Percentiles rank a stretch among this genome's conserved stretches.
These are phyloP conservation scores for Voacanga thouarsii DNA, from an alignment of 257 asterid species.

Conservation along the genomic window DNA sequence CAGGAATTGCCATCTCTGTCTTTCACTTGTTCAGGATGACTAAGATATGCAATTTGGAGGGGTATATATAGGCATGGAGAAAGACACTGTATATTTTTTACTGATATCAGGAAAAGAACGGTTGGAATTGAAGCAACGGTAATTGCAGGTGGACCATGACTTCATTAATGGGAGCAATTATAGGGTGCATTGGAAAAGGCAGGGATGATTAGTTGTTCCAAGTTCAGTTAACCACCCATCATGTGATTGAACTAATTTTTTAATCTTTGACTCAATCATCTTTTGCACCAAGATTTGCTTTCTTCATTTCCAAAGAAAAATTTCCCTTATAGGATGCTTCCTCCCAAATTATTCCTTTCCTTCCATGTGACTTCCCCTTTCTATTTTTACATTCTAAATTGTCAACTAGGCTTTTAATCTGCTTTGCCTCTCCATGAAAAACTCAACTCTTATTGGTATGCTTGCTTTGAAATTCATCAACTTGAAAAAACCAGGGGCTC, in stretches of 20 bases:
- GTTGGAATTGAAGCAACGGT: constrained; percentile 28
- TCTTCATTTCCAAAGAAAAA: constrained; percentile 6
- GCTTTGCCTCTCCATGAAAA: constrained; percentile 2
- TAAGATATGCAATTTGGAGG: constrained; percentile 17
- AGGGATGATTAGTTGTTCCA: constrained; percentile 37
- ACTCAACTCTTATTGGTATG: neutral
- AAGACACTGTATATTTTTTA: neutral
- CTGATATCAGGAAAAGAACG: neutral
- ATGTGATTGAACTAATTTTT: constrained; percentile 33
- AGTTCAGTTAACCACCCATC: constrained; percentile 45
- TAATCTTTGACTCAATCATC: constrained; percentile 22
- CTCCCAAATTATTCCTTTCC: constrained; percentile 8
- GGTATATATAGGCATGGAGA: constrained; percentile 47
- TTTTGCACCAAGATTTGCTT: constrained; percentile 14
- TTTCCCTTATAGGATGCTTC: constrained; percentile 19
- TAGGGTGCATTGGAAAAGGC: constrained; percentile 32
- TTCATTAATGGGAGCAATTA: constrained; percentile 25
- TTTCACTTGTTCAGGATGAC: constrained; percentile 18
- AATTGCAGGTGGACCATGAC: constrained; percentile 28
- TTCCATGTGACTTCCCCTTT: constrained; percentile 22
- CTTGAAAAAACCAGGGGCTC: constrained; percentile 26
- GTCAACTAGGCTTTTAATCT: constrained; percentile 20
- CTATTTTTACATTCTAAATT: constrained; percentile 9
- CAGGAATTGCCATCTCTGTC: constrained; percentile 72
- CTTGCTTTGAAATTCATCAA: constrained; percentile 5